Evolutionary conservation across 495 filamentous ascomycete genomes (phyloP), one percentile per base, ranked within the genome.

Genomic region (Talaromyces wortmannii): DNA sequence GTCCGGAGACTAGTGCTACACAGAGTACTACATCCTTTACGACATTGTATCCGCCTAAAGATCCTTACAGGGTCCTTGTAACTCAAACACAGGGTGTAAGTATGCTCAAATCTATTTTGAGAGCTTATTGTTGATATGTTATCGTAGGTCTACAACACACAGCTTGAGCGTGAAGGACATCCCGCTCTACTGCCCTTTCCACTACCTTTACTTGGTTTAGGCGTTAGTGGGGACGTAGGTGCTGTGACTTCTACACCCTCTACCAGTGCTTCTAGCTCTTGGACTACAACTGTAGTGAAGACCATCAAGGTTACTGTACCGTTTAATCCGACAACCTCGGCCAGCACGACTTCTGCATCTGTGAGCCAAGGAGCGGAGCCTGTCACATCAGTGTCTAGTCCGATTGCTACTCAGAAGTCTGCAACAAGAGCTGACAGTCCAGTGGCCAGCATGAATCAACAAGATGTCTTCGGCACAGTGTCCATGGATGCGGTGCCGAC

Each of bases 381-480:
- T 23, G 8, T 15, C 6, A 45, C 43, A 13, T 45, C 52, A 8
- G 30, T n/a, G 32, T 56, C 53, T 7, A 54, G 23, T 4, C 23
- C 23, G 23, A 23, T 23, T 23, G 23, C 29, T 31, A 48, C 49
- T 48, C 53, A 44, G 8, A 48, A 50, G 23, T 50, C 48, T 53
- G 42, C 30, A 36, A 51, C 18, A 48, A 54, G 47, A 56, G 55
- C 30, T 48, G 56, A 30, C 45, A 83, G 55, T 81, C 79, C 58
- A 61, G 67, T 48, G n/a, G 50, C 59, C 33, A 52, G 54, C 18
- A 74, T 70, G 69, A 57, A 61, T 42, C 51, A 55, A 10, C 74
- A 75, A 49, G 70, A 83, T 61, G 69, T 76, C 12, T 82, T 83
- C 55, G 61, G 74, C 8, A 86, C 89, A 23, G 75, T 92, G 51